Percentiles rank a stretch among this genome's conserved stretches.
These are phyloP conservation scores for Sclerotinia sclerotiorum DNA, from an alignment of 2,329 filamentous ascomycete species.

Conservation along the genomic window DNA sequence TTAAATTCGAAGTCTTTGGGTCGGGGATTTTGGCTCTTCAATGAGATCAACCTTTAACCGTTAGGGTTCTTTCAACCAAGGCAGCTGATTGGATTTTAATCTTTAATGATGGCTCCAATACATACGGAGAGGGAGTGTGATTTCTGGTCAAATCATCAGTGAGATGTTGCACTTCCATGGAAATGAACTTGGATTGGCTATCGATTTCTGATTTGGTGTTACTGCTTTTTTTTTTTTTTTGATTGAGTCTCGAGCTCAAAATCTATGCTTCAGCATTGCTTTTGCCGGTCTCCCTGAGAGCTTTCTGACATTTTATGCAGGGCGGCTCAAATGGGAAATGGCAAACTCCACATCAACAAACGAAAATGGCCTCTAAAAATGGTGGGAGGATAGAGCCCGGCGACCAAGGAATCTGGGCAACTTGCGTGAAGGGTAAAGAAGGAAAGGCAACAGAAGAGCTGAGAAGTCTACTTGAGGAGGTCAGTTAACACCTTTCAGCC, in stretches of 20 bases:
- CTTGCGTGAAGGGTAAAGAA: slow-evolving; percentile 71
- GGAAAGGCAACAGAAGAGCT: slow-evolving; percentile 68
- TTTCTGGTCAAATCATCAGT: not conserved
- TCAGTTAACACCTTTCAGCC: slow-evolving; percentile 41
- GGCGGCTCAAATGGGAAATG: slow-evolving; percentile 57
- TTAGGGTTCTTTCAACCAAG: not conserved
- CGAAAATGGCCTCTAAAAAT: slow-evolving; percentile 45
- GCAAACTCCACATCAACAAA: slow-evolving; percentile 60
- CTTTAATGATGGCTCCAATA: not conserved
- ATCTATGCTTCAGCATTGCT: slow-evolving; percentile 3
- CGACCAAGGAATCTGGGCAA: slow-evolving; percentile 75
- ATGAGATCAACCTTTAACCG: too few species aligned
- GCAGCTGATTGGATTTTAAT: not conserved
- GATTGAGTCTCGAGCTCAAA: not conserved
- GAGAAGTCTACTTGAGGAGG: slow-evolving; percentile 63
- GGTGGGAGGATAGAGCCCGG: slow-evolving; percentile 61
- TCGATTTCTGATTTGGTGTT: not conserved
- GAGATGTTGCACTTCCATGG: not conserved
- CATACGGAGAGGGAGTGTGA: not conserved
- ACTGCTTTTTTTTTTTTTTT: not conserved
- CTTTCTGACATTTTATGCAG: slow-evolving; percentile 27
- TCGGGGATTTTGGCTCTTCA: not conserved
- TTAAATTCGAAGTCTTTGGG: not conserved
- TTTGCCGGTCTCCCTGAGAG: not conserved
- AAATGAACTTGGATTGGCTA: not conserved